Percentiles rank a stretch among this genome's conserved stretches.
These are phyloP conservation scores for Alternaria arborescens DNA, from an alignment of 2,329 filamentous ascomycete species.

Conservation along the genomic window DNA sequence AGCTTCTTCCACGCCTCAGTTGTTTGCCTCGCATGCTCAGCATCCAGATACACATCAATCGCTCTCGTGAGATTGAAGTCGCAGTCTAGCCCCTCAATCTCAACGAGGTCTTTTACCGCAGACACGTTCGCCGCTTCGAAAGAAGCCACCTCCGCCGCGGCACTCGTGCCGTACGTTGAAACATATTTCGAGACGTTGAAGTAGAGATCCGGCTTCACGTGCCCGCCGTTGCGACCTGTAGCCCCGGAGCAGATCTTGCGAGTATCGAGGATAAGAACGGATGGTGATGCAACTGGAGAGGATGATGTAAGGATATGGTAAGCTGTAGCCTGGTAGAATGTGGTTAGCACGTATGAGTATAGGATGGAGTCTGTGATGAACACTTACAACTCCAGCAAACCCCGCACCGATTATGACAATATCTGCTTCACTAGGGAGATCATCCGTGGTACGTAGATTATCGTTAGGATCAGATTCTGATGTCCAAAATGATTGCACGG, in stretches of 20 bases:
- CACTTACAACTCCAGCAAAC: conserved; percentile 42
- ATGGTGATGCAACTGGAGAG: neutral
- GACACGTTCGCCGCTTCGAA: no score
- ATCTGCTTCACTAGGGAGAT: conserved; percentile 1
- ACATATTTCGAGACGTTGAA: conserved; percentile 9
- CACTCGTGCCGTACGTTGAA: neutral
- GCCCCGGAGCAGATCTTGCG: conserved; percentile 60
- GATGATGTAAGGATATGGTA: conserved; percentile 1
- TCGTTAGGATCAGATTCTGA: neutral
- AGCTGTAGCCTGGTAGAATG: conserved; percentile 1
- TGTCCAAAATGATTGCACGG: neutral
- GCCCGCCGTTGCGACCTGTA: conserved; percentile 63
- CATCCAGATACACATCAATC: conserved; percentile 5
- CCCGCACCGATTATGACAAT: conserved; percentile 68
- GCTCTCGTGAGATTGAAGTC: neutral
- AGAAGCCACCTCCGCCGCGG: no score
- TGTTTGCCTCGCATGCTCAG: conserved; percentile 1
- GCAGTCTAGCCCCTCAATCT: no score
- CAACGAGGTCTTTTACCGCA: no score
- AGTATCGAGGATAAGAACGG: conserved; percentile 54
- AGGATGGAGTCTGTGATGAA: no score
- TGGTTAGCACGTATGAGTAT: neutral
- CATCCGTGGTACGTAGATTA: neutral
- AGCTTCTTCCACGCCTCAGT: neutral
- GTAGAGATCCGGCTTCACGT: conserved; percentile 45